Evolutionary conservation across 2,329 filamentous ascomycete genomes (phyloP), one percentile per base, ranked within the genome.

Genomic region (Rugonectria rugulosa): DNA sequence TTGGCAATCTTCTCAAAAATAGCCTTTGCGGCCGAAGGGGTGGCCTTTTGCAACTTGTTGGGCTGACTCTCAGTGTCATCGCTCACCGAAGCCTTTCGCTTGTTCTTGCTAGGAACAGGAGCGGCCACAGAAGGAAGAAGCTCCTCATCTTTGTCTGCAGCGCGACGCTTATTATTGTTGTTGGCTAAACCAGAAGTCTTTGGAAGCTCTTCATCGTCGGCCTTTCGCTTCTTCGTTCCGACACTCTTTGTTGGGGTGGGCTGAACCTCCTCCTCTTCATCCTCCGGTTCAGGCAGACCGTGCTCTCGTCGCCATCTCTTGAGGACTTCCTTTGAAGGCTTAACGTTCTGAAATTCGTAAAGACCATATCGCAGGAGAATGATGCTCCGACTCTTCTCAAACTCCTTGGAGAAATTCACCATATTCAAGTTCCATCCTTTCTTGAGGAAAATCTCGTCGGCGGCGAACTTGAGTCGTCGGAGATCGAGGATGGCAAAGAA

Each of bases 391-490:
- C 83, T 86, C 75, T 87, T 87, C 68, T 87, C 84, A 57, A 84
- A 87, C 68, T 86, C 84, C 68, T 86, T 87, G 32, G 84, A 83
- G 54, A 87, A 87, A 68, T 86, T 86, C 60, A 82, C 69, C 15
- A 86, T 79, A 60, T 87, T 87, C 48, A 87, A 70, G 70, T 84
- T 85, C 84, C 84, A 87, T 61, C 85, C 83, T 68, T 86, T 86
- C 67, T 79, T 82, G 15, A 73, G 67, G 55, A 86, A 87, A 14
- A 87, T 83, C 63, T 86, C 83, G 62, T 86, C 79, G 23, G 84
- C 83, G 6, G 83, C 81, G 64, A 85, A 85, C 71, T 87, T 87
- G 40, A 87, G 76, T 59, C 84, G 79, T 56, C 84, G 81, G 53
- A 87, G 73, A 65, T 87, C 84, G 61, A 87, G 81, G 58, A 87